phyloP scores from a whole-genome alignment of 2,329 filamentous ascomycete species.

The Venturiaceae sp. region DNA sequence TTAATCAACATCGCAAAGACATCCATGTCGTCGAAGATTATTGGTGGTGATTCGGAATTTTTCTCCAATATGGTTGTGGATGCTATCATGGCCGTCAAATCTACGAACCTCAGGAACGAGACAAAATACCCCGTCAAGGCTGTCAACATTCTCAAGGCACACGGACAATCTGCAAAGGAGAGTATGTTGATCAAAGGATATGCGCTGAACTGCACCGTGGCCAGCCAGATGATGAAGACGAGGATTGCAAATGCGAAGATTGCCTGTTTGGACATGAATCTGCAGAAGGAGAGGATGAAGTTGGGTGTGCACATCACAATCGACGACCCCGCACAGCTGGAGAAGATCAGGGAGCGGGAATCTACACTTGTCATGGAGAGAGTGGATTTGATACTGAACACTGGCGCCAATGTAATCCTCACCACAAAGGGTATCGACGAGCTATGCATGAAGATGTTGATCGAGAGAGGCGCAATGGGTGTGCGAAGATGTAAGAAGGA shows the following conservation, averaged over 20 bases:
- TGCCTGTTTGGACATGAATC: conserved; percentile 91
- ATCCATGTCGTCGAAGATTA: conserved; percentile 99
- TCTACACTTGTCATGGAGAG: conserved; percentile 87
- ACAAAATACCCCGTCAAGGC: conserved; percentile 97
- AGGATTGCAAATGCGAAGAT: conserved; percentile 91
- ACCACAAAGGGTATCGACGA: conserved; percentile 99
- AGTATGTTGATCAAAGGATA: conserved; percentile 92
- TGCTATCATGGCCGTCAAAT: conserved; percentile 90
- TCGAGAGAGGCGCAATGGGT: conserved; percentile 92
- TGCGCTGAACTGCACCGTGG: conserved; percentile 95
- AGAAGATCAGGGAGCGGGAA: conserved; percentile 92
- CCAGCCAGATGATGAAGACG: conserved; percentile 95
- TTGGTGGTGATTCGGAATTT: conserved; percentile 90
- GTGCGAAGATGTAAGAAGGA: conserved; percentile 98
- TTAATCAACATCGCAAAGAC: conserved; percentile 95
- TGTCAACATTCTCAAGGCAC: conserved; percentile 96
- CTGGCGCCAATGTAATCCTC: conserved; percentile 89
- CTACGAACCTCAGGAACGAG: conserved; percentile 82
- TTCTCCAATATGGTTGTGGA: conserved; percentile 97
- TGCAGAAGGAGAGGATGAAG: conserved; percentile 99
- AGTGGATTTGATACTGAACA: conserved; percentile 95
- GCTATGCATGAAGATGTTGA: conserved; percentile 83
- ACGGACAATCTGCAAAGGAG: conserved; percentile 85
- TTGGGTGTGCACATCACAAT: conserved; percentile 96
- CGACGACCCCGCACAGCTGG: conserved; percentile 91